Evolutionary conservation across 2,329 filamentous ascomycete genomes (phyloP).

Genomic region (Onygenales sp.): DNA sequence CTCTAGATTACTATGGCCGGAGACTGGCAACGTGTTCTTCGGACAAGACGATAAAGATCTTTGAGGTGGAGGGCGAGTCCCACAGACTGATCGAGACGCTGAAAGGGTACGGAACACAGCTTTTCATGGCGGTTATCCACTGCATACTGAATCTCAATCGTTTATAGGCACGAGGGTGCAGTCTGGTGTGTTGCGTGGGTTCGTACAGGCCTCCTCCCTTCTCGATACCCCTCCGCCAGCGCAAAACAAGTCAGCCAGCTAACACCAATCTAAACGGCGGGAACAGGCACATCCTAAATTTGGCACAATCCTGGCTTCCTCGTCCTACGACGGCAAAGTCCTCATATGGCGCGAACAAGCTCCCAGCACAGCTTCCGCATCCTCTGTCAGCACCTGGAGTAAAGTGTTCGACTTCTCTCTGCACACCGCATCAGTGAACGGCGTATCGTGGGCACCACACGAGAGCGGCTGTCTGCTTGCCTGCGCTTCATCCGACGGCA

Average conservation of each 20-base stretch:
- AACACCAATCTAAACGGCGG: neutral
- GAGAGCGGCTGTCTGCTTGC: constrained; percentile 91
- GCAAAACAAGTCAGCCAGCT: neutral
- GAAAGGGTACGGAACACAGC: constrained; percentile 60
- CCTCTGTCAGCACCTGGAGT: constrained; percentile 56
- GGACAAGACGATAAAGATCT: constrained; percentile 98
- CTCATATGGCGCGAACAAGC: constrained; percentile 92
- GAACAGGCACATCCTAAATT: constrained; percentile 85
- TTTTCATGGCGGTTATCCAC: neutral
- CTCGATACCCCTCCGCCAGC: neutral
- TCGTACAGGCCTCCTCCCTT: constrained; percentile 17
- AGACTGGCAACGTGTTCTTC: constrained; percentile 95
- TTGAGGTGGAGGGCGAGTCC: constrained; percentile 88
- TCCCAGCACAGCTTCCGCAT: constrained; percentile 25
- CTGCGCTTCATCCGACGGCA: constrained; percentile 87
- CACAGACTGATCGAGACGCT: constrained; percentile 86
- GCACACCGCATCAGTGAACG: constrained; percentile 94
- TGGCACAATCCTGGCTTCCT: constrained; percentile 92
- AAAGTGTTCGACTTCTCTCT: constrained; percentile 87
- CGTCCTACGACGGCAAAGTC: constrained; percentile 94
- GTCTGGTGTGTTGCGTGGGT: constrained; percentile 97
- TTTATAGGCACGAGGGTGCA: constrained; percentile 76
- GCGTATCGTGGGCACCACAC: constrained; percentile 94
- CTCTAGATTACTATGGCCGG: constrained; percentile 95
- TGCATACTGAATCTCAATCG: constrained; percentile 7